These are phyloP conservation scores for Solanum sitiens DNA, from an alignment of 257 asterid genomes.

Conservation along the genomic window DNA sequence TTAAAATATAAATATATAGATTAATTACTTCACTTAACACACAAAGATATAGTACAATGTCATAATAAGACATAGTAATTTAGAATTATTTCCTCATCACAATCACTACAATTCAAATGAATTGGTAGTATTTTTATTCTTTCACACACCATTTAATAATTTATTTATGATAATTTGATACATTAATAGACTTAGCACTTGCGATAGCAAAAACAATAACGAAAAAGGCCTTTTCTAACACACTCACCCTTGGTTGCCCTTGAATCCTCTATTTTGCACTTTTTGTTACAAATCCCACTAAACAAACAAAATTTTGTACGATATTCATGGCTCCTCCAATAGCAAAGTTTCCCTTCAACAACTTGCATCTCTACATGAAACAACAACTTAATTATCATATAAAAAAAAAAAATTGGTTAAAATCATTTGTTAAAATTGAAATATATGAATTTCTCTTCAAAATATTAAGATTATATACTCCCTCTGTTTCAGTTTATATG, in stretches of 20 bases:
- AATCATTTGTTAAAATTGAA: not conserved
- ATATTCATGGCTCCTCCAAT: not conserved
- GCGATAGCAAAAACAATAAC: constrained; percentile 3
- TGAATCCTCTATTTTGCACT: not conserved
- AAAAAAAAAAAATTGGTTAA: not conserved
- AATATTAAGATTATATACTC: not conserved
- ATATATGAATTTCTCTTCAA: not conserved
- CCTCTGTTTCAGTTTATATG: too few species aligned
- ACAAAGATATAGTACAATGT: too few species aligned
- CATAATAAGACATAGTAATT: too few species aligned
- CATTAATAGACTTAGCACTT: not conserved
- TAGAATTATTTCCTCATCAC: too few species aligned
- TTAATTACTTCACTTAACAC: too few species aligned
- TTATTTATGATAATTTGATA: too few species aligned
- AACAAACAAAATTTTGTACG: not conserved
- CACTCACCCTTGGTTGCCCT: not conserved
- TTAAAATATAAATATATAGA: too few species aligned
- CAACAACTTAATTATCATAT: too few species aligned
- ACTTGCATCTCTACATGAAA: not conserved
- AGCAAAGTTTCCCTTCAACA: not conserved
- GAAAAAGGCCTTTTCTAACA: not conserved
- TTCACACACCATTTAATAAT: too few species aligned
- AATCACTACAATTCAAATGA: too few species aligned
- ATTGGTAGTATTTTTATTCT: too few species aligned
- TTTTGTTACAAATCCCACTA: not conserved